phyloP scores from a whole-genome alignment of 73 alveolate species.

The Stentor roeselii region DNA sequence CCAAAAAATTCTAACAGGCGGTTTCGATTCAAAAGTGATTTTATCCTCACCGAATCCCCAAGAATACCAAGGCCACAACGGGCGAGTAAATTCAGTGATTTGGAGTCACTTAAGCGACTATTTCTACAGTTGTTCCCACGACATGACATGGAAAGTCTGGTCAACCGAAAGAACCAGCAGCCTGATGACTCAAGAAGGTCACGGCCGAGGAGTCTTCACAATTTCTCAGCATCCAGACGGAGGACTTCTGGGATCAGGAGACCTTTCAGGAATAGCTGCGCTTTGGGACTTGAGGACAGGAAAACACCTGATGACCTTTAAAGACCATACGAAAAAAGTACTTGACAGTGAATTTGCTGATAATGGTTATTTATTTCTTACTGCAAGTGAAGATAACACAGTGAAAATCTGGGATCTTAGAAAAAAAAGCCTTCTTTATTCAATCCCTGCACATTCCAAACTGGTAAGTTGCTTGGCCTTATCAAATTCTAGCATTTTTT shows the following conservation, averaged over 20 bases:
- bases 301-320: slow-evolving; percentile 63
- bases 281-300: slow-evolving; percentile 98
- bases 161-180: slow-evolving; percentile 70
- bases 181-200: slow-evolving; percentile 93
- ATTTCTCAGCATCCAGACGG: slow-evolving; percentile 93
- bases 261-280: slow-evolving; percentile 87
- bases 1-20: slow-evolving; percentile 82
- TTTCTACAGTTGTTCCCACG: slow-evolving; percentile 87
- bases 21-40: slow-evolving; percentile 85
- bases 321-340: slow-evolving; percentile 86
- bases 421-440: slow-evolving; percentile 69
- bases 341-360: slow-evolving; percentile 73
- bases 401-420: slow-evolving; percentile 96
- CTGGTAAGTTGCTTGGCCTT: slow-evolving; percentile 76
- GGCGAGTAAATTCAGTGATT: slow-evolving; percentile 84
- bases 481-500: slow-evolving; percentile 54
- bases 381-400: slow-evolving; percentile 93
- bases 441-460: slow-evolving; percentile 92
- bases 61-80: slow-evolving; percentile 93
- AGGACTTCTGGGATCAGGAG: slow-evolving; percentile 91
- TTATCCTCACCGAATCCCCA: slow-evolving; percentile 75
- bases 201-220: slow-evolving; percentile 85
- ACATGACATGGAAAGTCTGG: slow-evolving; percentile 96
- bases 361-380: slow-evolving; percentile 84
- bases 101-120: slow-evolving; percentile 87